A percentile compares a stretch with the other conserved stretches of the same genome.
These are phyloP conservation scores for Kwoniella mangroviensis DNA, from an alignment of 768 basidiomycete species.

Conservation along the genomic window DNA sequence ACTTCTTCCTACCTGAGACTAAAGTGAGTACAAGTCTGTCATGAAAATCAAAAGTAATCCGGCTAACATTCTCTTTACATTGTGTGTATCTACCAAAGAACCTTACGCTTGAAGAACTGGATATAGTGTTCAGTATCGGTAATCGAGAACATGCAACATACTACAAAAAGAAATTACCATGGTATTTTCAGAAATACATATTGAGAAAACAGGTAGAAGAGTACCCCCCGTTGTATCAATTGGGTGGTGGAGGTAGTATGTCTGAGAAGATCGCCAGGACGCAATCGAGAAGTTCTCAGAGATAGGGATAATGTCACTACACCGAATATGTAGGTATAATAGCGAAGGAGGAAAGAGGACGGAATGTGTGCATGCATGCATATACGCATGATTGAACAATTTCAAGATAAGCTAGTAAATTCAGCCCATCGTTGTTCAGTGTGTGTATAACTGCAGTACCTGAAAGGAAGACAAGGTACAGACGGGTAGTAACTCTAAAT, in stretches of 20 bases:
- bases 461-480: neutral
- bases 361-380: neutral
- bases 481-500: neutral
- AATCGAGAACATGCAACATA: conserved; percentile 37
- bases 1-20: conserved; percentile 48
- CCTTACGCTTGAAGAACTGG: conserved; percentile 52
- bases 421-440: neutral
- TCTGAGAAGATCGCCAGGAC: conserved; percentile 7
- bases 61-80: no score
- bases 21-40: conserved; percentile 11
- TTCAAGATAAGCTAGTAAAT: neutral
- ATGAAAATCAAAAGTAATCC: neutral
- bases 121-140: conserved; percentile 47
- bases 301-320: neutral
- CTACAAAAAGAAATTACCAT: conserved; percentile 40
- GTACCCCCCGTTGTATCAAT: conserved; percentile 12
- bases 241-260: conserved; percentile 8
- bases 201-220: conserved; percentile 21
- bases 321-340: neutral
- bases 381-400: neutral
- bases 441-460: neutral
- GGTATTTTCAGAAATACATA: conserved; percentile 45
- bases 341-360: neutral
- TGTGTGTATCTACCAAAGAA: neutral
- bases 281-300: neutral